Base-by-base conservation (phyloP, 768 basidiomycete genomes). In the Termitomyces sp. region DNA sequence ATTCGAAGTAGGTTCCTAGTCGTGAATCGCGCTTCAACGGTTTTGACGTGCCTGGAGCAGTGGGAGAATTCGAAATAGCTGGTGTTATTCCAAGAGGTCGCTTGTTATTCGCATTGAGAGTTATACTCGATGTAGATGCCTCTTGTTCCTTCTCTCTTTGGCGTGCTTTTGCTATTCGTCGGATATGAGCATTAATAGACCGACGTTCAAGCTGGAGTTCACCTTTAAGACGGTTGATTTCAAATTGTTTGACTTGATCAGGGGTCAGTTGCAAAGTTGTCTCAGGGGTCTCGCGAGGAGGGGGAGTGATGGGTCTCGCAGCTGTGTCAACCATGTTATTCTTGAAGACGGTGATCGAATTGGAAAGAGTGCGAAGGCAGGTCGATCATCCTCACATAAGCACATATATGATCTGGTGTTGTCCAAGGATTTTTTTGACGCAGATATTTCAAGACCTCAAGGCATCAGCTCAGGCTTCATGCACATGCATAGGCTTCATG, bases 1-100 rank as follows among this genome's bases (percentile, higher is more conserved):
- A 98, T 61, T 98, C 96, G 61, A 96, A 96, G 73, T 98, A 98
- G 46, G 83, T 90, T 26, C 93, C 96, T 11, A 93, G 75, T 34
- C 90, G 81, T 12, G 85, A 80, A 62, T 93, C 90, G 7, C 88
- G 82, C 64, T 82, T 82, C 53, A 93, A 72, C 52, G 79, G 75
- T 53, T 77, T 73, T 1, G 75, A 63, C 24, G 75, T 77, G 0
- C 74, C 81, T 10, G 77, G 74, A 0, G 71, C 77, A 4, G 88
- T 87, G 1, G 87, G 82, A 17, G 84, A 84, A 12, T 74, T 78
- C 26, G 85, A 83, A 7, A 68, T 71, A n/a, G 81, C 80, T 41
- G 85, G 75, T 2, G 77, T 71, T 26, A 79, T 79, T 43, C 70
- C 72, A 3, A 93, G 68, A 0, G 89, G 84, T 26, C 93, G 82